Percentiles rank a stretch among this genome's conserved stretches.
Conservation (phyloP, 768 basidiomycete species). For the Naganishia vishniacii region DNA sequence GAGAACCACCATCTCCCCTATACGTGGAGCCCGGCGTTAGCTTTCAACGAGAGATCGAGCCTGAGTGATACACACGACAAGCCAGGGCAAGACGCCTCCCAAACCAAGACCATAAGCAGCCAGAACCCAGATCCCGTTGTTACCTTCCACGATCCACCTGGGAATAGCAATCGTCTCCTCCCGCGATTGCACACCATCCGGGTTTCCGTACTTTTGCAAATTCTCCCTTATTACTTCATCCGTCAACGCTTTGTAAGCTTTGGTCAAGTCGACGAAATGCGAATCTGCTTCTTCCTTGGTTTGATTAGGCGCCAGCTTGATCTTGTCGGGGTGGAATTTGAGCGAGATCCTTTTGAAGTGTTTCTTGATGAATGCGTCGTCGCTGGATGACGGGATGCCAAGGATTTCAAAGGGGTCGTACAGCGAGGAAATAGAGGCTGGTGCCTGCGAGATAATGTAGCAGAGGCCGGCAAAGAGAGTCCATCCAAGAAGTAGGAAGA, state of each 20-base stretch:
- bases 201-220: conserved; percentile 80
- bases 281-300: conserved; percentile 80
- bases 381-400: conserved; percentile 60
- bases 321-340: conserved; percentile 93
- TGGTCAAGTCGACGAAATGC: conserved; percentile 86
- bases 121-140: conserved; percentile 87
- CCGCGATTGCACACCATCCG: conserved; percentile 91
- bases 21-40: not conserved
- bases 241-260: conserved; percentile 95
- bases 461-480: conserved; percentile 60
- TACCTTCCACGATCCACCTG: conserved; percentile 82
- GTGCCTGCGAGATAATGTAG: conserved; percentile 59
- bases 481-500: conserved; percentile 70
- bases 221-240: conserved; percentile 89
- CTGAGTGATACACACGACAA: conserved; percentile 59
- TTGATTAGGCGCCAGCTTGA: conserved; percentile 70
- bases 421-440: conserved; percentile 60
- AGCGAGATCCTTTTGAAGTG: conserved; percentile 88
- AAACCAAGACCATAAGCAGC: conserved; percentile 81
- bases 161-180: conserved; percentile 94
- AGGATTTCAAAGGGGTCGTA: conserved; percentile 95
- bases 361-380: conserved; percentile 89
- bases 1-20: conserved; percentile 97
- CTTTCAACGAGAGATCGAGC: not conserved
- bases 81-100: conserved; percentile 73